phyloP scores from a whole-genome alignment of 1,284 basidiomycete genomes.

The Ganoderma boninense region DNA sequence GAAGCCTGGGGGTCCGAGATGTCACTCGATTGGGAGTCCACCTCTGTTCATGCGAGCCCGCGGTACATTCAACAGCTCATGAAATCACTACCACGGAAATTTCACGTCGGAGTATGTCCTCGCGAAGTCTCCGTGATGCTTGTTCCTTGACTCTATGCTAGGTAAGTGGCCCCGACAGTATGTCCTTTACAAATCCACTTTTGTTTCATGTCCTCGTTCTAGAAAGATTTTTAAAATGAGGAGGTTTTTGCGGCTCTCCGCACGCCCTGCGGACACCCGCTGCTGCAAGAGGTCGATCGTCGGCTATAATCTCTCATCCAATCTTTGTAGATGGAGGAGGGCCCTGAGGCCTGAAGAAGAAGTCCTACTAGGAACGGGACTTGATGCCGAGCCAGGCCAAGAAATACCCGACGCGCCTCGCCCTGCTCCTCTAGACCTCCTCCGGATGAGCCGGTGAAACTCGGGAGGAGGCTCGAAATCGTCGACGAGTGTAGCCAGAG shows the following conservation, averaged over 20 bases:
- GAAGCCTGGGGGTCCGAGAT: background rate
- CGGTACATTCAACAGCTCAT: too few relatives aligned
- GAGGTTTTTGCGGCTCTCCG: background rate
- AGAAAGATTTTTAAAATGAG: background rate
- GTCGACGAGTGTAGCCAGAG: too few relatives aligned
- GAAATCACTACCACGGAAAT: too few relatives aligned
- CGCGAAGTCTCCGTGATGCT: background rate
- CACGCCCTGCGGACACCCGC: too few relatives aligned
- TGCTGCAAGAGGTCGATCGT: background rate
- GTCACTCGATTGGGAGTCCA: too few relatives aligned
- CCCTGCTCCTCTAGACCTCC: background rate
- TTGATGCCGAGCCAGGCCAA: background rate
- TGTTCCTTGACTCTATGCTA: background rate
- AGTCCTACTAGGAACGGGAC: background rate
- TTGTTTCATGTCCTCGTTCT: background rate
- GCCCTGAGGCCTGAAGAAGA: background rate
- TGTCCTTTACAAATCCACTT: too few relatives aligned
- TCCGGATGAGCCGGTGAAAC: background rate
- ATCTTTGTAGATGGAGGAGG: background rate
- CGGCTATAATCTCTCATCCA: background rate
- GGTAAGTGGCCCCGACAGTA: background rate
- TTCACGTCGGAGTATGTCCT: background rate
- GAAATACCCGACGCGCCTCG: background rate
- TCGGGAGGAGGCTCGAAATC: background rate
- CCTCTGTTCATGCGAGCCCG: too few relatives aligned